These are phyloP conservation scores for Kandelia obovata DNA, from an alignment of 345 rosid species.

Conservation along the genomic window DNA sequence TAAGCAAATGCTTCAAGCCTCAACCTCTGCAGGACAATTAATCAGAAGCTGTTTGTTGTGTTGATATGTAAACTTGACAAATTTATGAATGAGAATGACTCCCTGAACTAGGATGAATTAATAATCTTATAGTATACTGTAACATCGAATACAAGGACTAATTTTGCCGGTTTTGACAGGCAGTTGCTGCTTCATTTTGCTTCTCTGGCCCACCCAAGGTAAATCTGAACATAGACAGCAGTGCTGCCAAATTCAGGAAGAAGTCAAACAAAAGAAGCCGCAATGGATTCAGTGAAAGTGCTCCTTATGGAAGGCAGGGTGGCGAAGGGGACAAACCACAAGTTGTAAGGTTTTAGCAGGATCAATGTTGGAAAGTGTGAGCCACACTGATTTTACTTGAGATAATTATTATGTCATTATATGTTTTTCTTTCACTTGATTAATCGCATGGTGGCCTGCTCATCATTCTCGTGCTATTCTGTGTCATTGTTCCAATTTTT, in stretches of 20 bases:
- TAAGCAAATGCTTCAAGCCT: not conserved
- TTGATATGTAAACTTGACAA: too few relatives aligned
- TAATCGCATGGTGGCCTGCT: not conserved
- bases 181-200: slow-evolving; percentile 84
- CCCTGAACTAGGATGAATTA: too few relatives aligned
- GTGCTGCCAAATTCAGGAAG: slow-evolving; percentile 80
- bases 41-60: not conserved
- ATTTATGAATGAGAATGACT: too few relatives aligned
- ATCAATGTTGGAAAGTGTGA: not conserved
- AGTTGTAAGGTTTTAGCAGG: slow-evolving; percentile 53
- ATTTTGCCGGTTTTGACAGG: slow-evolving; percentile 46
- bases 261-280: slow-evolving; percentile 46
- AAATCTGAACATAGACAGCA: slow-evolving; percentile 78
- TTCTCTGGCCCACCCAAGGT: slow-evolving; percentile 90
- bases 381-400: not conserved
- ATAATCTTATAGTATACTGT: too few relatives aligned
- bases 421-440: not conserved
- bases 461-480: too few relatives aligned
- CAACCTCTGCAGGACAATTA: not conserved
- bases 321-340: slow-evolving; percentile 42
- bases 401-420: not conserved
- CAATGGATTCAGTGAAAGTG: slow-evolving; percentile 63
- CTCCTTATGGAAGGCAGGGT: slow-evolving; percentile 67
- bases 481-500: too few relatives aligned
- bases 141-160: not conserved